A percentile compares a stretch with the other conserved stretches of the same genome.
Evolutionary conservation across 1,284 basidiomycete genomes (phyloP).

Genomic region (Boletus mariae): DNA sequence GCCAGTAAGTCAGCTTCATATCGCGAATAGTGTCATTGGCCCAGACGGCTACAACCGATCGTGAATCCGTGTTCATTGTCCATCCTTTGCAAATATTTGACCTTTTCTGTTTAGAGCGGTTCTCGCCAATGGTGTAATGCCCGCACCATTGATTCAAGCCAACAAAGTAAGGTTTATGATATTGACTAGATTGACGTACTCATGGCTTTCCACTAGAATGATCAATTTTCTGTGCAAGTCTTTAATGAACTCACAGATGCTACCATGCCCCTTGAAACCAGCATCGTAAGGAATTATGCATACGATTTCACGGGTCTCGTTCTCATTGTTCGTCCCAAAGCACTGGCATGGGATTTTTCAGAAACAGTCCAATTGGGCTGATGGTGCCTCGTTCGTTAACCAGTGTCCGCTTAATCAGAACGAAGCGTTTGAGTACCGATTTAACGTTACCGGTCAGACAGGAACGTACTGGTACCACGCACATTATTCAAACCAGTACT

Average conservation of each 20-base stretch:
- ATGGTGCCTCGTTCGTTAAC: constrained; percentile 28
- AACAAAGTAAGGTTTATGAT: constrained; percentile 12
- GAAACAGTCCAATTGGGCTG: constrained; percentile 18
- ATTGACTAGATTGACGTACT: not conserved
- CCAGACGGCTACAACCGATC: constrained; percentile 4
- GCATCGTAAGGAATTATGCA: constrained; percentile 24
- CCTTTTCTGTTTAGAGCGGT: not conserved
- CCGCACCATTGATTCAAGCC: constrained; percentile 1
- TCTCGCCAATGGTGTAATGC: not conserved
- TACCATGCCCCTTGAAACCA: constrained; percentile 32
- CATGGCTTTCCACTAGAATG: constrained; percentile 7
- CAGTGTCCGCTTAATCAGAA: constrained; percentile 33
- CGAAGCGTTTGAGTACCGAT: constrained; percentile 24
- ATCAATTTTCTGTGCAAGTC: constrained; percentile 23
- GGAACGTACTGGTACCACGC: constrained; percentile 35
- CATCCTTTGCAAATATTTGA: not conserved
- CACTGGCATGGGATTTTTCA: constrained; percentile 33
- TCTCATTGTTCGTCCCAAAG: constrained; percentile 10
- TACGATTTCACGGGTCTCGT: not conserved
- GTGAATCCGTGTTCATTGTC: not conserved
- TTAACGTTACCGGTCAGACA: constrained; percentile 18
- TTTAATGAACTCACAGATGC: constrained; percentile 31
- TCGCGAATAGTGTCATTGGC: not conserved
- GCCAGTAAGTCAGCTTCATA: not conserved
- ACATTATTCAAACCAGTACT: constrained; percentile 29